A percentile compares a stretch with the other conserved stretches of the same genome.
These are phyloP conservation scores for Plasmodium inui DNA, from an alignment of 169 alveolate species.

Conservation along the genomic window DNA sequence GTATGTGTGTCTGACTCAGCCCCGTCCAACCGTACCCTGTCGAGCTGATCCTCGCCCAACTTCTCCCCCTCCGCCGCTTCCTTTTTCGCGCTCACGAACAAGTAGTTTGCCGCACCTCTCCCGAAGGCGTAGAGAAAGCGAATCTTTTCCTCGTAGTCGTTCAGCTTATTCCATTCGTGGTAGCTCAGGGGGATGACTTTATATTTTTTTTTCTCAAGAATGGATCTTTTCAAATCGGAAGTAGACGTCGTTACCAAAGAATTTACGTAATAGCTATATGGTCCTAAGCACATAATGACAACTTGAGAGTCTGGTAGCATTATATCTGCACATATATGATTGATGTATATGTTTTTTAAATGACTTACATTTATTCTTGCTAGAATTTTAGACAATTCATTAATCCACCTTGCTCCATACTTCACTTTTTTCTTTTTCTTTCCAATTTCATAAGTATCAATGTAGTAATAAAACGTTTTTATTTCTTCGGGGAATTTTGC, in stretches of 20 bases:
- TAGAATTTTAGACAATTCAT: conserved; percentile 79
- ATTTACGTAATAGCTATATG: conserved; percentile 85
- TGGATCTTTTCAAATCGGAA: conserved; percentile 34
- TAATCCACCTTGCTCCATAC: conserved; percentile 82
- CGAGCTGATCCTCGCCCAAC: too few species aligned
- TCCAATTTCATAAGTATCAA: conserved; percentile 76
- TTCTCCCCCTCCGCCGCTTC: background rate
- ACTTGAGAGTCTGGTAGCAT: conserved; percentile 78
- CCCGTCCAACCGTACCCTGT: too few species aligned
- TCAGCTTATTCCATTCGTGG: conserved; percentile 70
- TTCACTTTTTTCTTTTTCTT: conserved; percentile 60
- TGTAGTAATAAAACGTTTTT: conserved; percentile 53
- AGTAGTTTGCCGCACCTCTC: conserved; percentile 52
- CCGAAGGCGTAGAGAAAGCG: conserved; percentile 71
- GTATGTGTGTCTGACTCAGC: background rate
- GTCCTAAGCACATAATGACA: conserved; percentile 83
- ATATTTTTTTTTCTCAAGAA: conserved; percentile 48
- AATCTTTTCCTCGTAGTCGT: conserved; percentile 74
- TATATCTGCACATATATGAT: conserved; percentile 82
- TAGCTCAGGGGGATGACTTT: conserved; percentile 58
- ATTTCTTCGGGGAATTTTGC: conserved; percentile 73
- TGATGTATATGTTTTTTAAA: conserved; percentile 77
- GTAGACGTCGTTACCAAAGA: conserved; percentile 75
- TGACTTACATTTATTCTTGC: conserved; percentile 77
- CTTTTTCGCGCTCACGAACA: conserved; percentile 15